Base-by-base conservation (phyloP, 768 basidiomycete species). In the Boletus subparvulus region DNA sequence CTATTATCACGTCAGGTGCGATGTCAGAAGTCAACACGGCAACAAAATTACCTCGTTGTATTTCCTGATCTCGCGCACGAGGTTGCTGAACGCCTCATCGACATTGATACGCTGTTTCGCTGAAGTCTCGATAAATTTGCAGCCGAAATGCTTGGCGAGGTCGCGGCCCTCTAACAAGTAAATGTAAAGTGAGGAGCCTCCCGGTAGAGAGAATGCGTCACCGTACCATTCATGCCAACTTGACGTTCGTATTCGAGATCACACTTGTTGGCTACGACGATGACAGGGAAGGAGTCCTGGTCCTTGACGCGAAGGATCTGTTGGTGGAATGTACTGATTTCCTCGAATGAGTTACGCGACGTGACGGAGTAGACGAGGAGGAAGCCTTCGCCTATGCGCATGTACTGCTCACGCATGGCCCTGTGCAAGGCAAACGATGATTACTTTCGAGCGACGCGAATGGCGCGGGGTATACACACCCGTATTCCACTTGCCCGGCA, bases 401-500 rank as follows among this genome's bases (percentile, higher is more conserved):
- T 98, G 78, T 98, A 98, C 69, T 98, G 96, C 69, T 98, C 96
- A 46, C 96, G 88, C 96, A 98, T 98, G 24, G 96, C 96, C 55
- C 93, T 95, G 69, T 49, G 58, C 21, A 60, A 49, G 14, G 33
- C 21, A 40, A 19, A 37, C 37, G 33, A 43, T 54, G 62, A 36
- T 49, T 33, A 56, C 45, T 28, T 46, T 13, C 30, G 46, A 43
- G 54, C 37, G 54, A 58, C n/a, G n/a, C n/a, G n/a, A n/a, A n/a
- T n/a, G n/a, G n/a, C n/a, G n/a, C n/a, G n/a, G n/a, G n/a, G n/a
- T n/a, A n/a, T 13, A 81, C 88, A 53, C 55, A 94, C 93, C 92
- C 92, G 67, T 98, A 98, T 80, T 98, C 96, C 74, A 98, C 96
- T 74, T 98, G 95, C 36, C 95, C 95, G 51, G 95, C 95, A 17